phyloP scores from a whole-genome alignment of 169 alveolate genomes.

The Plasmodium gonderi region DNA sequence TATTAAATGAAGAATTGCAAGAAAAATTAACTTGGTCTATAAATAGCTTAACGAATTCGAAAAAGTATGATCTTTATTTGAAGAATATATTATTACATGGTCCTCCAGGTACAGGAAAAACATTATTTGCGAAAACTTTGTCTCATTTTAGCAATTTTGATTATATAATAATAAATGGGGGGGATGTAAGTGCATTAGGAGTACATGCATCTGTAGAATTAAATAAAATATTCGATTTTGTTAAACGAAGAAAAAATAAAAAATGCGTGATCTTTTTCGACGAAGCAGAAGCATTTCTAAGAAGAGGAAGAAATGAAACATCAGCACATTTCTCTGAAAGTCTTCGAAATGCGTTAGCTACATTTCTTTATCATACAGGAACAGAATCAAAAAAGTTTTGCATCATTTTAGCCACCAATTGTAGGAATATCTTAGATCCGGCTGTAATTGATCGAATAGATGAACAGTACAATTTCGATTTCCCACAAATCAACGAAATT shows the following conservation, averaged over 20 bases:
- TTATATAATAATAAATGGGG: conserved; percentile 96
- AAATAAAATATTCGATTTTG: conserved; percentile 96
- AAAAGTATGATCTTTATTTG: conserved; percentile 92
- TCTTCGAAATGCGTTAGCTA: conserved; percentile 91
- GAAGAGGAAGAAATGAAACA: conserved; percentile 90
- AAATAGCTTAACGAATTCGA: conserved; percentile 93
- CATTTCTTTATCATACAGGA: conserved; percentile 98
- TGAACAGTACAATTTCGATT: conserved; percentile 94
- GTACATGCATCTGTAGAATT: conserved; percentile 94
- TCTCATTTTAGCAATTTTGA: conserved; percentile 95
- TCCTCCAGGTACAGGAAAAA: conserved; percentile 98
- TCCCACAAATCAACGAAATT: conserved; percentile 93
- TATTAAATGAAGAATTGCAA: conserved; percentile 90
- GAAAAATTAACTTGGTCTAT: conserved; percentile 93
- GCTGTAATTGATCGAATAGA: conserved; percentile 96
- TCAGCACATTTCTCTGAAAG: conserved; percentile 90
- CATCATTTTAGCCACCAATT: conserved; percentile 96
- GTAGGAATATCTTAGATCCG: conserved; percentile 94
- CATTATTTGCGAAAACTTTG: conserved; percentile 92
- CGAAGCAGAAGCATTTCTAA: conserved; percentile 98
- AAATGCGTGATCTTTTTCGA: conserved; percentile 96
- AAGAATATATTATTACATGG: conserved; percentile 95
- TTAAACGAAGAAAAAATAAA: conserved; percentile 90
- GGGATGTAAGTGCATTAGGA: conserved; percentile 98
- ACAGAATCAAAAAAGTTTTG: conserved; percentile 94